A percentile compares a stretch with the other conserved stretches of the same genome.
Conservation (phyloP, 2,329 filamentous ascomycete genomes). For the Cladophialophora bantiana region DNA sequence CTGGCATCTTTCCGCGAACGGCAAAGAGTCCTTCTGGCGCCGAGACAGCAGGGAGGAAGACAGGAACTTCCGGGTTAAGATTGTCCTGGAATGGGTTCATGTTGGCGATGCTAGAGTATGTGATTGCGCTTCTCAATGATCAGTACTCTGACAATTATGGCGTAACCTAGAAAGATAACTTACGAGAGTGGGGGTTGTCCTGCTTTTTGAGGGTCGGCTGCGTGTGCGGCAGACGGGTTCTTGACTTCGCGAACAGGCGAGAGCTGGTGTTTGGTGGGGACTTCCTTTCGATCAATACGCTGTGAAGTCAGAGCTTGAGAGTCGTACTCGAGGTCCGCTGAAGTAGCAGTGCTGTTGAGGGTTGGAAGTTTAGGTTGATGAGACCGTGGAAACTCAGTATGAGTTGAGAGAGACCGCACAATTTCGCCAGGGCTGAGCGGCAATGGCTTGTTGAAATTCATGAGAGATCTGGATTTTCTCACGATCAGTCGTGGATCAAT, state of each 20-base stretch:
- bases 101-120: slow-evolving; percentile 17
- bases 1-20: neutral
- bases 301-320: slow-evolving; percentile 2
- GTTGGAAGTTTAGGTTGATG: slow-evolving; percentile 1
- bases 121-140: slow-evolving; percentile 16
- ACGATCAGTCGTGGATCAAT: slow-evolving; percentile 16
- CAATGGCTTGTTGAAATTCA: slow-evolving; percentile 35
- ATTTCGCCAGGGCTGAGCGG: slow-evolving; percentile 34
- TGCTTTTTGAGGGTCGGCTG: slow-evolving; percentile 11
- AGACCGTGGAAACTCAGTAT: neutral
- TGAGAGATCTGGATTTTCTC: neutral
- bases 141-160: neutral
- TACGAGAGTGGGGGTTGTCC: slow-evolving; percentile 16
- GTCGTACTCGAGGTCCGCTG: neutral
- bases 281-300: neutral
- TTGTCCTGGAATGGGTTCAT: slow-evolving; percentile 10
- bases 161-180: neutral
- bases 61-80: neutral
- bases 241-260: slow-evolving; percentile 8
- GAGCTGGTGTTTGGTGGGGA: slow-evolving; percentile 10
- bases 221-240: neutral
- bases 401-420: slow-evolving; percentile 14
- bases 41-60: neutral
- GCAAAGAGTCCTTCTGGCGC: neutral
- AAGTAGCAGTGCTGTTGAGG: neutral